phyloP scores from a whole-genome alignment of 169 alveolate genomes.

The Eimeria tenella region DNA sequence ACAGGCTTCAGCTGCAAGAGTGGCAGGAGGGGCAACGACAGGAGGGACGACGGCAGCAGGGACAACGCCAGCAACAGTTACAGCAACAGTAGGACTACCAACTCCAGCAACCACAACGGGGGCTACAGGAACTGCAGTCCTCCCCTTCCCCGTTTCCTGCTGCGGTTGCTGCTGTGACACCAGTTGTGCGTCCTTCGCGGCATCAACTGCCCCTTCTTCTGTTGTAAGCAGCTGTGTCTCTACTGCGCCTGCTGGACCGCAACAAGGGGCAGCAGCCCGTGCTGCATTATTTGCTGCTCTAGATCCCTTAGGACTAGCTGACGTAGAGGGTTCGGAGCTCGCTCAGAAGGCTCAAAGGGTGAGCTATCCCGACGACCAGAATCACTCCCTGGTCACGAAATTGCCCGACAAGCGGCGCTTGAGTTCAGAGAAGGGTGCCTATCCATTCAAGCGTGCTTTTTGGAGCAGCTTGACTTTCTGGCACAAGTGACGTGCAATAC shows the following conservation, averaged over 20 bases:
- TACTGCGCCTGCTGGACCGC: not conserved
- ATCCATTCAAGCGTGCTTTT: too few species aligned
- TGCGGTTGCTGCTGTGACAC: not conserved
- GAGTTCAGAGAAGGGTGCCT: too few species aligned
- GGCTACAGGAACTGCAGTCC: not conserved
- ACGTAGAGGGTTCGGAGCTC: not conserved
- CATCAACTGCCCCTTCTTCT: not conserved
- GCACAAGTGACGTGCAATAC: too few species aligned
- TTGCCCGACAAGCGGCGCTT: too few species aligned
- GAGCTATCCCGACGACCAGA: not conserved
- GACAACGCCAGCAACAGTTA: not conserved
- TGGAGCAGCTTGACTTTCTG: too few species aligned
- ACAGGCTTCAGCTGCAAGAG: not conserved
- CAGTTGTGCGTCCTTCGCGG: not conserved
- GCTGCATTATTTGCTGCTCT: not conserved
- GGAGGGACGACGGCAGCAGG: not conserved
- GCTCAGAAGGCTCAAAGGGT: not conserved
- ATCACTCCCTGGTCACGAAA: too few species aligned
- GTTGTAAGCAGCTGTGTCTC: not conserved
- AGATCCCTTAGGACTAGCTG: not conserved
- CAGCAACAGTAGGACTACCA: not conserved
- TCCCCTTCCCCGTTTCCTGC: not conserved
- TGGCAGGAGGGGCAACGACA: not conserved
- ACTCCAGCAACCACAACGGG: not conserved
- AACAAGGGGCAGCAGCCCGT: not conserved